Evolutionary conservation across 192 early-diverging fungal species (phyloP), one percentile per base, ranked within the genome.

Genomic region (Kappamyces sp.): DNA sequence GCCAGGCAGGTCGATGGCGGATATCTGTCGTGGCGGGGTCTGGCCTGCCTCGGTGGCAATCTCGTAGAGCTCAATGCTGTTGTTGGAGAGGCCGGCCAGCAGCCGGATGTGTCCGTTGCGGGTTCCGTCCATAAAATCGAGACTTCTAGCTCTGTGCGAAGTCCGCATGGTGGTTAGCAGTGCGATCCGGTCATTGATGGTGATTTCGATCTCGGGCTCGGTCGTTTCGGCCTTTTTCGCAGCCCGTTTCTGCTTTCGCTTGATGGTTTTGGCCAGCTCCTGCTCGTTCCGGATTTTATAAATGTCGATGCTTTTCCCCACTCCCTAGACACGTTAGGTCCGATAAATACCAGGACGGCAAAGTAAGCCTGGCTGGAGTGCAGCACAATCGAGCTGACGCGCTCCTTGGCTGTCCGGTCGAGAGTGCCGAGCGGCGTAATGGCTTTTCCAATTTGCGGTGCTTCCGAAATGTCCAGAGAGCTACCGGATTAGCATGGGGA

Each of bases 251-350:
- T 83, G 79, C 45, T 88, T 75, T 51, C 94, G 84, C 8, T 79
- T 75, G 64, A 91, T 71, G 71, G 86, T 89, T 67, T 93, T 93
- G 47, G 80, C 83, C 54, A 96, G 78, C 64, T 96, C 90, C 6
- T 86, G 87, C 45, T 77, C 78, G 1, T 80, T 74, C 34, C 87
- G 81, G 53, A 89, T 69, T 49, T 85, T 85, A 70, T 86, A 96
- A 50, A 98, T 61, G 70, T 98, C 91, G 0, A 93, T 80, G 14
- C 80, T 67, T 51, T 83, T 83, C 55, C 94, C 93, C 0, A 83
- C 71, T n/a, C 87, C 75, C 63, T 76, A 64, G 8, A n/a, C n/a
- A n/a, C 22, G 34, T 45, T 30, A 57, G 14, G 34, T 60, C n/a
- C 11, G 49, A 42, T 36, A 36, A 14, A 15, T 40, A 65, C 80